These are phyloP conservation scores for Scenedesmus sp. DNA, from an alignment of 163 green algal genomes.

Conservation along the genomic window DNA sequence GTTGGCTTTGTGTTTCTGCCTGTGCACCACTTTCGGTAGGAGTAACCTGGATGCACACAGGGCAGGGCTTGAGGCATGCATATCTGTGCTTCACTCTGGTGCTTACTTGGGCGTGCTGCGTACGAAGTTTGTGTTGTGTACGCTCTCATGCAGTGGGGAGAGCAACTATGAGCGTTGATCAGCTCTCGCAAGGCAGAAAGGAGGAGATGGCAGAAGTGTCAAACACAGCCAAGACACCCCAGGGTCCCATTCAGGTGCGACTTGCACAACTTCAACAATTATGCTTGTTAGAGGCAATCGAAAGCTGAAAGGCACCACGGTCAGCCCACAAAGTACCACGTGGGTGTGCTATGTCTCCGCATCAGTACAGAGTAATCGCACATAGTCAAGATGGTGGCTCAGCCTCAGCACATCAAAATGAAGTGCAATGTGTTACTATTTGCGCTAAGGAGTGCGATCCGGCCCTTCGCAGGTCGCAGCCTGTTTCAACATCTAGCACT, in stretches of 20 bases:
- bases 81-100: not conserved
- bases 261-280: not conserved
- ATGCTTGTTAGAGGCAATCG: not conserved
- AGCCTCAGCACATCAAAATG: not conserved
- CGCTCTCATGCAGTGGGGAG: not conserved
- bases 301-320: not conserved
- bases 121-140: not conserved
- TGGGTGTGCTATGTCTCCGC: not conserved
- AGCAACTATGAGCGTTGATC: slow-evolving; percentile 23
- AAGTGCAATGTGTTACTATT: too few species aligned
- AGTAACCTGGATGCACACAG: not conserved
- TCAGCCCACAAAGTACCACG: not conserved
- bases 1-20: not conserved
- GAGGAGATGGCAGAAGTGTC: slow-evolving; percentile 44
- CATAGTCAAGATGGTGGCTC: not conserved
- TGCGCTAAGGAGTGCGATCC: too few species aligned
- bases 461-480: too few species aligned
- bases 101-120: not conserved
- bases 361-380: not conserved
- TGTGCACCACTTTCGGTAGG: not conserved
- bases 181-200: not conserved
- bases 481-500: too few species aligned
- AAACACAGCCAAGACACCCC: not conserved
- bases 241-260: slow-evolving; percentile 47
- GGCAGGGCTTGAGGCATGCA: not conserved